Conservation (phyloP, 2,329 filamentous ascomycete genomes). For the Aureobasidium sp. region DNA sequence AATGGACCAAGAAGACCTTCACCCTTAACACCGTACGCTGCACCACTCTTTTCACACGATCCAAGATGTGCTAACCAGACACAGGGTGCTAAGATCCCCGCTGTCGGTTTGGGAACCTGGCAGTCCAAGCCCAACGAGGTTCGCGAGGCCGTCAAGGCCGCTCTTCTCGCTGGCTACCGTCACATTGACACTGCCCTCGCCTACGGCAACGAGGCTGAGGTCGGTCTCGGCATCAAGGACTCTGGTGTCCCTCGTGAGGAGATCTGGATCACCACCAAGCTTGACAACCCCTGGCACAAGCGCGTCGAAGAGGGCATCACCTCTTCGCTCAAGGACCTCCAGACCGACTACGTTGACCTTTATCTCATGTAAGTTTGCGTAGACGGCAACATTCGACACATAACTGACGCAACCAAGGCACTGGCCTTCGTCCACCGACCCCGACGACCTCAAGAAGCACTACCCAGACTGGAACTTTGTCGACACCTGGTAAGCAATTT, state of each 20-base stretch:
- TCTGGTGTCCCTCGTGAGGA: conserved; percentile 57
- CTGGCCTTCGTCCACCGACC: conserved; percentile 61
- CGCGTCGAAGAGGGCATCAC: conserved; percentile 57
- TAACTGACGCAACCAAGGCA: neutral
- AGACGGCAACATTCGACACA: too few relatives aligned
- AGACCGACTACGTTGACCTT: conserved; percentile 60
- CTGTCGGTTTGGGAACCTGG: conserved; percentile 72
- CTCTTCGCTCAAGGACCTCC: conserved; percentile 53
- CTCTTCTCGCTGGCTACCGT: conserved; percentile 20
- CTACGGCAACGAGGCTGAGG: conserved; percentile 72
- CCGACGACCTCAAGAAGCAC: conserved; percentile 58
- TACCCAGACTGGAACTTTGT: conserved; percentile 66
- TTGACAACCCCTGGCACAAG: conserved; percentile 74
- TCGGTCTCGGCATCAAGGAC: conserved; percentile 64
- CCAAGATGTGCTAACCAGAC: conserved; percentile 34
- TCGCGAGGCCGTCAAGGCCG: conserved; percentile 61
- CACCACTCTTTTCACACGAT: neutral
- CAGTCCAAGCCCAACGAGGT: conserved; percentile 65
- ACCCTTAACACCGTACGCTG: conserved; percentile 48
- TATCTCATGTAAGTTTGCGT: conserved; percentile 36
- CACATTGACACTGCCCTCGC: conserved; percentile 57
- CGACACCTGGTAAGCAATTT: conserved; percentile 55
- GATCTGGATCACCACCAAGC: conserved; percentile 75
- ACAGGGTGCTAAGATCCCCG: conserved; percentile 72
- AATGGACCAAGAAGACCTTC: conserved; percentile 38